Evolutionary conservation across 1,284 basidiomycete species (phyloP).

Genomic region (Leccinum solheimii): DNA sequence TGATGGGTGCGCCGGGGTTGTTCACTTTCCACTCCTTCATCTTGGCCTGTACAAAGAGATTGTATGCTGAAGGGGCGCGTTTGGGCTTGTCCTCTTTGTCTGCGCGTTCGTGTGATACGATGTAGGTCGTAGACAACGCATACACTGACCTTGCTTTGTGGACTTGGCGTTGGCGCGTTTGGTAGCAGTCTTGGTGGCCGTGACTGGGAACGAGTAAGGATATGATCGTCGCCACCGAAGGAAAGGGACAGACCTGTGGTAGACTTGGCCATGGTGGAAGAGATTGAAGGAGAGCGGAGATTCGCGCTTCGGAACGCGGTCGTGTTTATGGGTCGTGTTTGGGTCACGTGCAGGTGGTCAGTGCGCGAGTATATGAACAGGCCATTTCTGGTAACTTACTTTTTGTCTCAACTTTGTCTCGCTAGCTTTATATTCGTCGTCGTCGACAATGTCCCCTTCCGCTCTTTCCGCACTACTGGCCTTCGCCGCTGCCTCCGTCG

Average conservation of each 20-base stretch:
- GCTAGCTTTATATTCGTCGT: not conserved
- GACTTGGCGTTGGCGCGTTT: slow-evolving; percentile 48
- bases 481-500: slow-evolving; percentile 35
- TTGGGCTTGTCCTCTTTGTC: slow-evolving; percentile 49
- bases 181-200: slow-evolving; percentile 52
- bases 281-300: slow-evolving; percentile 10
- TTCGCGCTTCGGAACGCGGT: not conserved
- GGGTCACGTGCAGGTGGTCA: slow-evolving; percentile 39
- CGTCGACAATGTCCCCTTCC: slow-evolving; percentile 39
- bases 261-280: slow-evolving; percentile 37
- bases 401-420: not conserved
- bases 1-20: slow-evolving; percentile 48
- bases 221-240: too few relatives aligned
- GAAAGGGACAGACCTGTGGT: slow-evolving; percentile 31
- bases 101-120: slow-evolving; percentile 12
- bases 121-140: not conserved
- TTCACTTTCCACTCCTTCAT: slow-evolving; percentile 54
- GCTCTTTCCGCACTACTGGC: slow-evolving; percentile 45
- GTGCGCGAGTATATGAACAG: slow-evolving; percentile 33
- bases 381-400: not conserved
- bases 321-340: slow-evolving; percentile 28
- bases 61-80: slow-evolving; percentile 54
- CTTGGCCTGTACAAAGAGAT: slow-evolving; percentile 52
- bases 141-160: slow-evolving; percentile 31
- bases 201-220: slow-evolving; percentile 35